Percentiles rank a stretch among this genome's conserved stretches.
Evolutionary conservation across 2,329 filamentous ascomycete species (phyloP).

Genomic region (Diaporthe caulivora): DNA sequence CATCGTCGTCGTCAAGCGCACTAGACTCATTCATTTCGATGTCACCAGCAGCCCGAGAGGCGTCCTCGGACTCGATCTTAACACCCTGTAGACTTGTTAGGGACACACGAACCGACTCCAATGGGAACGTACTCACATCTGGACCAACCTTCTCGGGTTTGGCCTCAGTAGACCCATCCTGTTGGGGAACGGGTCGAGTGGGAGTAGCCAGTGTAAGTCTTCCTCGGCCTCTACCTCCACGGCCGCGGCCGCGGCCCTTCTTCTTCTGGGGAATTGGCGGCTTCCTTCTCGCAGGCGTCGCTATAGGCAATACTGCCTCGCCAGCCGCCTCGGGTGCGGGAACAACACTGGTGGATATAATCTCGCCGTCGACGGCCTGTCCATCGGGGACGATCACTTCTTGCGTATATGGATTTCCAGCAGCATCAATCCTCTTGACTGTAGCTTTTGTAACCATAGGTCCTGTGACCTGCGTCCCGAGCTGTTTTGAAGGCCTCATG

Average conservation of each 20-base stretch:
- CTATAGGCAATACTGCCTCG: conserved; percentile 61
- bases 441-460: conserved; percentile 81
- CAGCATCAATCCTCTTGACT: conserved; percentile 81
- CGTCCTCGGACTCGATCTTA: conserved; percentile 59
- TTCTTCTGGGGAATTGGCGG: conserved; percentile 86
- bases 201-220: conserved; percentile 61
- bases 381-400: conserved; percentile 86
- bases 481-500: conserved; percentile 66
- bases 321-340: conserved; percentile 67
- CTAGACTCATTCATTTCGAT: conserved; percentile 67
- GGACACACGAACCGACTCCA: not conserved
- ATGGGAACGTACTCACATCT: conserved; percentile 51
- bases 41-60: conserved; percentile 57
- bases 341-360: conserved; percentile 73
- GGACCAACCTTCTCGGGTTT: conserved; percentile 53
- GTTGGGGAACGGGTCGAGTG: conserved; percentile 48
- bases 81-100: conserved; percentile 49
- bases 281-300: conserved; percentile 66
- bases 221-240: conserved; percentile 79
- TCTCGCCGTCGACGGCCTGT: conserved; percentile 84
- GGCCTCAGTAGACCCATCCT: conserved; percentile 54
- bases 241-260: conserved; percentile 71
- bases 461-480: conserved; percentile 57
- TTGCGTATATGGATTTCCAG: conserved; percentile 85
- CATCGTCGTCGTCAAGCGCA: conserved; percentile 61